A percentile compares a stretch with the other conserved stretches of the same genome.
These are phyloP conservation scores for Scheffersomyces titani DNA, from an alignment of 1,139 yeast genomes.

Conservation along the genomic window DNA sequence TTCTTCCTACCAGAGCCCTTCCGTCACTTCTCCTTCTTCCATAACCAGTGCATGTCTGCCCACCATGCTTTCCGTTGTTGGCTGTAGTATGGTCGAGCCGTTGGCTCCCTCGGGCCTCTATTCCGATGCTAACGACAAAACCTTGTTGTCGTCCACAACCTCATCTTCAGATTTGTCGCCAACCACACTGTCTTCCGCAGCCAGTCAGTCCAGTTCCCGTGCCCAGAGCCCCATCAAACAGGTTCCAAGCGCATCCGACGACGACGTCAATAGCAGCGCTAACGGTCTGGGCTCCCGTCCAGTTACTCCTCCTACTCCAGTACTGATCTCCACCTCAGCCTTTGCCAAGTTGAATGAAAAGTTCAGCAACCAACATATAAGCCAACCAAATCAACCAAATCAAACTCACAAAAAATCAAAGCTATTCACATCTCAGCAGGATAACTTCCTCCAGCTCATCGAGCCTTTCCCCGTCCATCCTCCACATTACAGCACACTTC, in stretches of 20 bases:
- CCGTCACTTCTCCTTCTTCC: background rate
- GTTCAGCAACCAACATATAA: background rate
- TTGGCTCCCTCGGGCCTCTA: background rate
- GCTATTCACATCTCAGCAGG: constrained; percentile 6
- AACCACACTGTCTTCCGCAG: background rate
- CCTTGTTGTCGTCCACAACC: background rate
- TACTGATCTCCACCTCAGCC: background rate
- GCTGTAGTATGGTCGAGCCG: background rate
- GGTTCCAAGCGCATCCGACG: background rate
- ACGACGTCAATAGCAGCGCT: background rate
- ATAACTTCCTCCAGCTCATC: constrained; percentile 34
- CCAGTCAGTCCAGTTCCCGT: background rate
- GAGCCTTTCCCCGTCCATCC: constrained; percentile 55
- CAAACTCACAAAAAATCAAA: background rate
- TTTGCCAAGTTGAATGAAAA: background rate
- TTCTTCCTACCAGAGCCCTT: background rate
- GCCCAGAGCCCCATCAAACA: background rate
- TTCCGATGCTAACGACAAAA: background rate
- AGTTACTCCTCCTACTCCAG: background rate
- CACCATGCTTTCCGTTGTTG: background rate
- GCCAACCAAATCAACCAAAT: background rate
- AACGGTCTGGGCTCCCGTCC: background rate
- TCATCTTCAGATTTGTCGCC: background rate
- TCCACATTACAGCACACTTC: constrained; percentile 45
- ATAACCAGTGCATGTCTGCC: background rate